Evolutionary conservation across 306 rosid genomes (phyloP).

Genomic region (Oxytropis ochrocephala): DNA sequence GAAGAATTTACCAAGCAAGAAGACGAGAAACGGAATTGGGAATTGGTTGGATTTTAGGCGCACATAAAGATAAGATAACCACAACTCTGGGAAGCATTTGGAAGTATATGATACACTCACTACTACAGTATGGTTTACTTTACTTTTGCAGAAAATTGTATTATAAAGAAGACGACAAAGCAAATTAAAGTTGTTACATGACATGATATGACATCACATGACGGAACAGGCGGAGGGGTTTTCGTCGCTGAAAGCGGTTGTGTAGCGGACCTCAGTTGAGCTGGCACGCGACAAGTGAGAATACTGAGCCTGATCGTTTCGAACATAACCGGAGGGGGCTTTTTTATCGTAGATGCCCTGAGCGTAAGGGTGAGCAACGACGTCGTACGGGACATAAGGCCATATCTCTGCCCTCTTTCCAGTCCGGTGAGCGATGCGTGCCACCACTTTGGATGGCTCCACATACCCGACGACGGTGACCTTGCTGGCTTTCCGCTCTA

Average conservation of each 20-base stretch:
- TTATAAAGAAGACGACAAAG: too few species aligned
- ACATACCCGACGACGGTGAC: conserved; percentile 67
- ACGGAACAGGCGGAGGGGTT: conserved; percentile 54
- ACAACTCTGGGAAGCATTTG: too few species aligned
- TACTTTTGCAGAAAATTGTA: too few species aligned
- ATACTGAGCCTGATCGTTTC: conserved; percentile 29
- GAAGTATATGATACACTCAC: too few species aligned
- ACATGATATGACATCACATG: conserved; percentile 34
- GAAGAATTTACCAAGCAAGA: too few species aligned
- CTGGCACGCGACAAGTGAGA: conserved; percentile 67
- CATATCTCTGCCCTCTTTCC: conserved; percentile 86
- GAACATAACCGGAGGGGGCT: conserved; percentile 81
- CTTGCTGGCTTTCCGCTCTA: conserved; percentile 62
- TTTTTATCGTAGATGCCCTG: conserved; percentile 63
- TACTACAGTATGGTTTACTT: too few species aligned
- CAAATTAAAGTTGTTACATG: conserved; percentile 31
- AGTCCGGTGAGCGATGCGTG: conserved; percentile 70
- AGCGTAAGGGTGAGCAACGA: conserved; percentile 70
- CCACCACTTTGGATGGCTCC: conserved; percentile 55
- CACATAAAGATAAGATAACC: too few species aligned
- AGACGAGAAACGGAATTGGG: too few species aligned
- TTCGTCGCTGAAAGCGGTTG: conserved; percentile 77
- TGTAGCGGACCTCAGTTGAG: conserved; percentile 56
- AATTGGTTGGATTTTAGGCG: too few species aligned
- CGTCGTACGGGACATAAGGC: conserved; percentile 85